These are phyloP conservation scores for Massariosphaeria phaeospora DNA, from an alignment of 495 filamentous ascomycete species.

Conservation along the genomic window DNA sequence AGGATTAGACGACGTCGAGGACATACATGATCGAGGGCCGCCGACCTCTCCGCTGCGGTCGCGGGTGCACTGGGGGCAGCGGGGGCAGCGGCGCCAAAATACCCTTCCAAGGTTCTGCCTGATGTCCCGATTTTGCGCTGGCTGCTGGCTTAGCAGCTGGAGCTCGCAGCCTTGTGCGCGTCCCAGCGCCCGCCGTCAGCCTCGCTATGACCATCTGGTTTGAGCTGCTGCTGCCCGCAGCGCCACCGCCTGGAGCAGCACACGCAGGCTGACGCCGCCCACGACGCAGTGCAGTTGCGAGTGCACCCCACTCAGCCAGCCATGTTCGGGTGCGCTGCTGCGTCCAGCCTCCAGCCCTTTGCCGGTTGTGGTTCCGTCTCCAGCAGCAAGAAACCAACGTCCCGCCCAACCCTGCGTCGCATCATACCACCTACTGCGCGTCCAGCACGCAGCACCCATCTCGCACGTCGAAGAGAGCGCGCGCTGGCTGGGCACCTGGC, in stretches of 20 bases:
- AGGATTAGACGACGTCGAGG: neutral
- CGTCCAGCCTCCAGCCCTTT: constrained; percentile 21
- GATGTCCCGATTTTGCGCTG: constrained; percentile 25
- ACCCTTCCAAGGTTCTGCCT: constrained; percentile 36
- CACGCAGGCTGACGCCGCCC: neutral
- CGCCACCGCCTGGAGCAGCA: constrained; percentile 24
- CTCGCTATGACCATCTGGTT: constrained; percentile 33
- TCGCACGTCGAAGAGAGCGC: constrained; percentile 12
- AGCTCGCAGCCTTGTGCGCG: constrained; percentile 33
- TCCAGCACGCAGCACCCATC: neutral
- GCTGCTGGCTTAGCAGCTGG: constrained; percentile 3
- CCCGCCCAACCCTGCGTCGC: constrained; percentile 25
- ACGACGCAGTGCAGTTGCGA: too few relatives aligned
- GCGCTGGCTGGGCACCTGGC: neutral
- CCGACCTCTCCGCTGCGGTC: constrained; percentile 3
- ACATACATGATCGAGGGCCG: neutral
- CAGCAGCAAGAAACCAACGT: constrained; percentile 26
- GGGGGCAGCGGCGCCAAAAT: constrained; percentile 19
- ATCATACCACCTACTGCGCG: constrained; percentile 24
- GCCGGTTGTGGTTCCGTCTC: too few relatives aligned
- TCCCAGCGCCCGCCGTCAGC: constrained; percentile 35
- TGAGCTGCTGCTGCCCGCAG: constrained; percentile 29
- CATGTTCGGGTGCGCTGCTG: too few relatives aligned
- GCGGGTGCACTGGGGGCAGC: constrained; percentile 8
- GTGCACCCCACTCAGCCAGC: constrained; percentile 14